These are phyloP conservation scores for Rhodofomes roseus DNA, from an alignment of 1,284 basidiomycete genomes.

Conservation along the genomic window DNA sequence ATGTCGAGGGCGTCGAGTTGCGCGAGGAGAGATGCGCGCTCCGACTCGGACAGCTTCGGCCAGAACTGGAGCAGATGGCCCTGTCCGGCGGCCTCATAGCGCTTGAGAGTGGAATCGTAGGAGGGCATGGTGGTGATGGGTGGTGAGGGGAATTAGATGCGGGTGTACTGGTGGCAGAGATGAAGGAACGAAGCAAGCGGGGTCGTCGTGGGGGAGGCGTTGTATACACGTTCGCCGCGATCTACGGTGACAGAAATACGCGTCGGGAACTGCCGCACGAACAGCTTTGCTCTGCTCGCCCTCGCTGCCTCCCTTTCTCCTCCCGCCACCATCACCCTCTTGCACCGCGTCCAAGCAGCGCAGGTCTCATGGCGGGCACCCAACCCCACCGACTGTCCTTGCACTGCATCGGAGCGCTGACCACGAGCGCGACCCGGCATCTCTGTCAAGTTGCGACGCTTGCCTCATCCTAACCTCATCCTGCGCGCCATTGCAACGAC, in stretches of 20 bases:
- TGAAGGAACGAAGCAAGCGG: constrained; percentile 4
- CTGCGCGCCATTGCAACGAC: background rate
- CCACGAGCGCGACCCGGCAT: background rate
- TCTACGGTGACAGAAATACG: constrained; percentile 7
- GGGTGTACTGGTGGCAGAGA: background rate
- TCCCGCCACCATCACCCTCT: background rate
- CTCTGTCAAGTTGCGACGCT: background rate
- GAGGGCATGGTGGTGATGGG: constrained; percentile 20
- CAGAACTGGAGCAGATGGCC: constrained; percentile 89
- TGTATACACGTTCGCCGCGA: constrained; percentile 1
- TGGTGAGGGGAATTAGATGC: background rate
- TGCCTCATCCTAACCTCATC: background rate
- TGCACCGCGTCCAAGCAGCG: background rate
- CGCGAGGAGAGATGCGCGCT: constrained; percentile 61
- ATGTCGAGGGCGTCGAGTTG: constrained; percentile 88
- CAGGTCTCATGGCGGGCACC: background rate
- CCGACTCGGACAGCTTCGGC: constrained; percentile 62
- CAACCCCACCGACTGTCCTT: background rate
- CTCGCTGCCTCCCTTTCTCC: background rate
- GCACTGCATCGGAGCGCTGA: background rate
- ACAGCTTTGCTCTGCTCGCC: constrained; percentile 6
- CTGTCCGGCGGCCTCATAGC: constrained; percentile 82
- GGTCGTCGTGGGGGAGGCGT: constrained; percentile 4
- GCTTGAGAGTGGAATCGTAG: constrained; percentile 40
- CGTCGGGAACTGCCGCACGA: constrained; percentile 13